phyloP scores from a whole-genome alignment of 2,329 filamentous ascomycete genomes.

The Fusarium pseudonygamai region DNA sequence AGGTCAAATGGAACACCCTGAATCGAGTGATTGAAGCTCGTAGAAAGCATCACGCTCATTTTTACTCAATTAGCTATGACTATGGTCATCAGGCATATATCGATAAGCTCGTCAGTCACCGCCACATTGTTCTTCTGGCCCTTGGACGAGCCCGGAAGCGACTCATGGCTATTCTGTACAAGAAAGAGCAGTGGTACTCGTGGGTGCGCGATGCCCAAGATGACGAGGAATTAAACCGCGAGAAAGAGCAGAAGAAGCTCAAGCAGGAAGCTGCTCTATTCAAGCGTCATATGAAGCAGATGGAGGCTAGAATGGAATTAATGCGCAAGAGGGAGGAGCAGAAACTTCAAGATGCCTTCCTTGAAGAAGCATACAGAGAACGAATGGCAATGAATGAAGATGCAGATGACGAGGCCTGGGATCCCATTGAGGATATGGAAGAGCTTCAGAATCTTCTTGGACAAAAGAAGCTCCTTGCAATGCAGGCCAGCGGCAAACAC shows the following conservation, averaged over 20 bases:
- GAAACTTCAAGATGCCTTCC: slow-evolving; percentile 42
- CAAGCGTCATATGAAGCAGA: slow-evolving; percentile 38
- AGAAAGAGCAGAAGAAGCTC: slow-evolving; percentile 44
- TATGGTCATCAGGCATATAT: slow-evolving; percentile 43
- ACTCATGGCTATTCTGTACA: slow-evolving; percentile 30
- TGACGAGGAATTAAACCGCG: slow-evolving; percentile 35
- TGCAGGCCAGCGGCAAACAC: not conserved
- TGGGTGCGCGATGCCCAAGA: slow-evolving; percentile 41
- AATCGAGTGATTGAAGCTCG: slow-evolving; percentile 41
- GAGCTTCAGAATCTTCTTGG: not conserved
- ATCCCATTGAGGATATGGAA: slow-evolving; percentile 41
- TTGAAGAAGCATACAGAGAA: slow-evolving; percentile 41
- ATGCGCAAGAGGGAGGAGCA: slow-evolving; percentile 40
- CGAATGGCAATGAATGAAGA: slow-evolving; percentile 31
- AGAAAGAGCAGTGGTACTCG: slow-evolving; percentile 38
- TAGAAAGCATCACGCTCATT: slow-evolving; percentile 39
- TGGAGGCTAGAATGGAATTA: slow-evolving; percentile 31
- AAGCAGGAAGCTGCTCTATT: slow-evolving; percentile 44
- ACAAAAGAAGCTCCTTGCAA: slow-evolving; percentile 31
- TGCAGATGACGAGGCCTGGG: slow-evolving; percentile 38
- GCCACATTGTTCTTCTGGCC: slow-evolving; percentile 27
- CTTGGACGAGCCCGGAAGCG: slow-evolving; percentile 30
- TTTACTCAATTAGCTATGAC: slow-evolving; percentile 37
- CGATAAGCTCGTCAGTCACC: slow-evolving; percentile 40
- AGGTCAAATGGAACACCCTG: slow-evolving; percentile 35